Evolutionary conservation across 2,329 filamentous ascomycete genomes (phyloP).

Genomic region (Penicillium sp.): DNA sequence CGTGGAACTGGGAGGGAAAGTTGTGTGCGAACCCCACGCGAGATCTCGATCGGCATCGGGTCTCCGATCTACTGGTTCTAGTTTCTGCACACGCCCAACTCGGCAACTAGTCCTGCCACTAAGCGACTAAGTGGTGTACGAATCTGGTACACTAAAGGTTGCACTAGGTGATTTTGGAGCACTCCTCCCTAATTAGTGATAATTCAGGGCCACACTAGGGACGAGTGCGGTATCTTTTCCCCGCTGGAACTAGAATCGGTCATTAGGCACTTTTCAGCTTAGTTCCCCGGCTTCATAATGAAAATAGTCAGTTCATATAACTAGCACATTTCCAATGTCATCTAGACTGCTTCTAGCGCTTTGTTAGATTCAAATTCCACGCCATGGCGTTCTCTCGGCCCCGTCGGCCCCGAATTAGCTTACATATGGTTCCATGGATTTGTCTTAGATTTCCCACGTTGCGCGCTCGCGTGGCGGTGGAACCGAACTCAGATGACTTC

Average conservation of each 20-base stretch:
- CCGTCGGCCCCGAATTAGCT: slow-evolving; percentile 2
- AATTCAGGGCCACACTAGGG: neutral
- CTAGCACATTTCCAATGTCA: neutral
- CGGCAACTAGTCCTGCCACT: neutral
- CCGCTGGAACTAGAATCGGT: neutral
- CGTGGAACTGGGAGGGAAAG: slow-evolving; percentile 5
- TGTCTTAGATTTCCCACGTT: slow-evolving; percentile 1
- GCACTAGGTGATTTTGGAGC: neutral
- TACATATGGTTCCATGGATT: neutral
- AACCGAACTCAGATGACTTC: neutral
- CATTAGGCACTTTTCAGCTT: neutral
- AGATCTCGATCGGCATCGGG: slow-evolving; percentile 16
- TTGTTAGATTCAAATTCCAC: neutral
- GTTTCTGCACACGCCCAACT: slow-evolving; percentile 3
- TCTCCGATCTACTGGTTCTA: slow-evolving; percentile 9
- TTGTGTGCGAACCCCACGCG: slow-evolving; percentile 10
- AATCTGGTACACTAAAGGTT: neutral
- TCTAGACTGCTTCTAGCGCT: neutral
- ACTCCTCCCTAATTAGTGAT: neutral
- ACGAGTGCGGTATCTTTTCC: neutral
- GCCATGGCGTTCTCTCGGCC: slow-evolving; percentile 5
- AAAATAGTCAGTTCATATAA: neutral
- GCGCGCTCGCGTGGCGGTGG: slow-evolving; percentile 2
- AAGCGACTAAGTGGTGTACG: neutral
- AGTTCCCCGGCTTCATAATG: neutral